phyloP scores from a whole-genome alignment of 441 rosid species.

The Erodium moschatum region DNA sequence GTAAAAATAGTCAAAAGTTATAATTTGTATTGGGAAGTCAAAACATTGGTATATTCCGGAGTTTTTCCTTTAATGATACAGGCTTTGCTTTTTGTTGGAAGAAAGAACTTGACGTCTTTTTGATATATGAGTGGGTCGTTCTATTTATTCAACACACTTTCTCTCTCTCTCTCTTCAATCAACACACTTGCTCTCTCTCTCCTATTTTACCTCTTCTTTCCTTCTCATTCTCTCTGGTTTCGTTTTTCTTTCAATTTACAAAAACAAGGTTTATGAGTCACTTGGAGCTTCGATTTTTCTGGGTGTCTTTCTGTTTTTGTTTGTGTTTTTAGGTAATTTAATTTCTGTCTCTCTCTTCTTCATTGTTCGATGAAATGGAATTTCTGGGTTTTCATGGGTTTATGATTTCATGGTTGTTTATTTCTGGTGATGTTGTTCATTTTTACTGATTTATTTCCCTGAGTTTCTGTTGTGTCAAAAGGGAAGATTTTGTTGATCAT shows the following conservation, averaged over 20 bases:
- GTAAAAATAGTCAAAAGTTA: too few relatives aligned
- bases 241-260: conserved; percentile 6
- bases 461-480: too few relatives aligned
- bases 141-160: conserved; percentile 25
- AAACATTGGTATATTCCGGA: too few relatives aligned
- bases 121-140: conserved; percentile 77
- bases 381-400: not conserved
- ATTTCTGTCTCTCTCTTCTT: not conserved
- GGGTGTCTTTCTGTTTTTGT: not conserved
- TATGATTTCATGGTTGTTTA: not conserved
- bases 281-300: not conserved
- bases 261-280: not conserved
- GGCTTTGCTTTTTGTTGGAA: conserved; percentile 24
- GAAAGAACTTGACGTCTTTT: conserved; percentile 63
- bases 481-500: not conserved
- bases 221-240: conserved; percentile 17
- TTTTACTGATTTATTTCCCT: conserved; percentile 1
- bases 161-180: conserved; percentile 12
- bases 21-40: too few relatives aligned
- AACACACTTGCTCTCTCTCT: too few relatives aligned
- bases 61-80: conserved; percentile 20
- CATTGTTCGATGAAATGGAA: not conserved
- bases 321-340: not conserved
- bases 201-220: not conserved
- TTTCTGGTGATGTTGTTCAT: not conserved